A percentile compares a stretch with the other conserved stretches of the same genome.
Conservation (phyloP, 768 basidiomycete species). For the Suillus lakei region DNA sequence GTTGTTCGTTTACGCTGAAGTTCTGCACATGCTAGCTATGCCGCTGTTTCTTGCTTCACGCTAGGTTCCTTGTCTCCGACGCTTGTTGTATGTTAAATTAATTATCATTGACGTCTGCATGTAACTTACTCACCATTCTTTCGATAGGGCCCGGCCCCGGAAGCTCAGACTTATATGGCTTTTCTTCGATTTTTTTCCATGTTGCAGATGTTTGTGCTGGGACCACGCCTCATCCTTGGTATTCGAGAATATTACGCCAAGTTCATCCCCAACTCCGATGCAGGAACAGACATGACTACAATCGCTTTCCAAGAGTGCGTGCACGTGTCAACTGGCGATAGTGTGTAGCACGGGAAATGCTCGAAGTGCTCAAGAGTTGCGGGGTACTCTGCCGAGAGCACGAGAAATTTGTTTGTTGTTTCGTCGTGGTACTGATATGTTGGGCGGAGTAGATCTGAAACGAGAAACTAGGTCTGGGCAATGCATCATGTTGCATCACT, state of each 20-base stretch:
- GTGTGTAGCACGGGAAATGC: not conserved
- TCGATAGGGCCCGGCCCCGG: not conserved
- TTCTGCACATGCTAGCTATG: not conserved
- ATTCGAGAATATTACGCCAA: not conserved
- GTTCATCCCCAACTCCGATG: not conserved
- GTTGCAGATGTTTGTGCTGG: not conserved
- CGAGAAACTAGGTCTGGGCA: no score
- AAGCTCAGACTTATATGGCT: rapidly evolving
- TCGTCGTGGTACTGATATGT: not conserved
- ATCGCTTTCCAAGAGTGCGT: not conserved
- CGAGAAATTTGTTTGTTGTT: not conserved
- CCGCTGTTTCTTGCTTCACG: not conserved
- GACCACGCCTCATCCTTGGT: not conserved
- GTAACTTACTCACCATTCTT: not conserved
- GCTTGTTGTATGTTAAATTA: no score
- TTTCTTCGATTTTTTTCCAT: no score
- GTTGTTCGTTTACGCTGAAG: not conserved
- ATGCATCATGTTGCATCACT: no score
- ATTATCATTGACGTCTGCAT: not conserved
- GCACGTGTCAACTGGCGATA: not conserved
- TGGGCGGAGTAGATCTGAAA: no score
- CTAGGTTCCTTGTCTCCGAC: not conserved
- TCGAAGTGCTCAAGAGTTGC: not conserved
- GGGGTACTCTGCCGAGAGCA: not conserved
- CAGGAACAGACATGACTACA: not conserved